Percentiles rank a stretch among this genome's conserved stretches.
phyloP scores from a whole-genome alignment of 768 basidiomycete genomes.

The Lentinus tigrinus region DNA sequence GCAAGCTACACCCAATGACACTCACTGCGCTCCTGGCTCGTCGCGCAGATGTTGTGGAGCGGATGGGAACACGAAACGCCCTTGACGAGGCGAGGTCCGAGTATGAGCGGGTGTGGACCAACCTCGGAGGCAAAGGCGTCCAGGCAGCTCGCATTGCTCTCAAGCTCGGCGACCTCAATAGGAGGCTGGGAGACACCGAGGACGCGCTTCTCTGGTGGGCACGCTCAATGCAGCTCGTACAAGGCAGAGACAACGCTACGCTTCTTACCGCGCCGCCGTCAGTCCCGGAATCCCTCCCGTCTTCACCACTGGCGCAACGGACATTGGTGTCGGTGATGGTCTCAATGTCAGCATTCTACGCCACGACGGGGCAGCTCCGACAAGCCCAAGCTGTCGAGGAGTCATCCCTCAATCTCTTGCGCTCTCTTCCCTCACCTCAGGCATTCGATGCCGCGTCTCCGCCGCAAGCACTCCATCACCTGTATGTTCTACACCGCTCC shows the following conservation, averaged over 20 bases:
- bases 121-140: conserved; percentile 37
- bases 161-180: conserved; percentile 67
- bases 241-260: conserved; percentile 29
- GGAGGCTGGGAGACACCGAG: conserved; percentile 48
- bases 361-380: conserved; percentile 52
- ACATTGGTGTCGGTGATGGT: conserved; percentile 59
- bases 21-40: conserved; percentile 52
- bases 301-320: conserved; percentile 64
- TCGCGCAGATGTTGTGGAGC: conserved; percentile 58
- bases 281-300: conserved; percentile 42
- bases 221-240: conserved; percentile 49
- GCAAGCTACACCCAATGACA: conserved; percentile 48
- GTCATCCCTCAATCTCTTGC: conserved; percentile 51
- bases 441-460: conserved; percentile 45
- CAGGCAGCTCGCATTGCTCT: conserved; percentile 56
- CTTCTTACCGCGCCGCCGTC: conserved; percentile 15
- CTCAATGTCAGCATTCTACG: conserved; percentile 71
- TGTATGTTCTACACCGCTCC: conserved; percentile 70
- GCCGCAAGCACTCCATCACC: conserved; percentile 59
- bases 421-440: conserved; percentile 49
- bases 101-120: conserved; percentile 59
- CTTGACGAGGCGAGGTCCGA: conserved; percentile 53
- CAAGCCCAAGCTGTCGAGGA: conserved; percentile 61
- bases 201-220: conserved; percentile 71
- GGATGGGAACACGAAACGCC: conserved; percentile 51